Evolutionary conservation across 768 basidiomycete genomes (phyloP).

Genomic region (Sarcomyxa edulis): DNA sequence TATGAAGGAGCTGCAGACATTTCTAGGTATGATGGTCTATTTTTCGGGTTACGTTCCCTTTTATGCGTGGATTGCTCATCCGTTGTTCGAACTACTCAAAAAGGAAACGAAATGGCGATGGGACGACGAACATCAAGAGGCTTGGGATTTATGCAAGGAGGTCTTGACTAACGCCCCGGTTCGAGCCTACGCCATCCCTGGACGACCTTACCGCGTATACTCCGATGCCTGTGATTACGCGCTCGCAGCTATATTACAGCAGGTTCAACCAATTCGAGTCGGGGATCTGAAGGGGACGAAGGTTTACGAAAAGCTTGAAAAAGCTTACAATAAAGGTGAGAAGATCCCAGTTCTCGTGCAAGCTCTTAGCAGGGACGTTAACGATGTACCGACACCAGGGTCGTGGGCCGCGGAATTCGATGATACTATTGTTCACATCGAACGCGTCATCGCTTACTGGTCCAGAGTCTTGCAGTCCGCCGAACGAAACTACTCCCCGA

Average conservation of each 20-base stretch:
- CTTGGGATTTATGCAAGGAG: conserved; percentile 23
- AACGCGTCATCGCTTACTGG: conserved; percentile 26
- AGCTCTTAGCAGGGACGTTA: conserved; percentile 11
- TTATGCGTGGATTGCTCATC: no score
- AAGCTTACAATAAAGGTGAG: conserved; percentile 14
- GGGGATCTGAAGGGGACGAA: conserved; percentile 21
- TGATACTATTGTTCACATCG: conserved; percentile 20
- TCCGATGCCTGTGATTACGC: conserved; percentile 28
- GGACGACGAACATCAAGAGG: conserved; percentile 14
- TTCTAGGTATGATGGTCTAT: no score
- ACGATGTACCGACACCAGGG: conserved; percentile 11
- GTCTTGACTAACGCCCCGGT: conserved; percentile 27
- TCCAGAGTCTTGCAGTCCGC: conserved; percentile 17
- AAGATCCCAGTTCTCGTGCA: conserved; percentile 17
- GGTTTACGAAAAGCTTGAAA: conserved; percentile 16
- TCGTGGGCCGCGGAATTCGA: conserved; percentile 16
- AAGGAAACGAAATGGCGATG: no score
- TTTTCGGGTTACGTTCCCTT: no score
- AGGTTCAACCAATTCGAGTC: conserved; percentile 24
- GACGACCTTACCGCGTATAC: conserved; percentile 27
- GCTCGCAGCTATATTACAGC: conserved; percentile 22
- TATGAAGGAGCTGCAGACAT: conserved; percentile 21
- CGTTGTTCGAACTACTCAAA: no score
- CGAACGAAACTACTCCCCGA: conserved; percentile 23
- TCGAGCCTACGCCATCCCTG: conserved; percentile 20